These are phyloP conservation scores for Agrostemma githago DNA, from an alignment of 148 eudicot genomes.

Conservation along the genomic window DNA sequence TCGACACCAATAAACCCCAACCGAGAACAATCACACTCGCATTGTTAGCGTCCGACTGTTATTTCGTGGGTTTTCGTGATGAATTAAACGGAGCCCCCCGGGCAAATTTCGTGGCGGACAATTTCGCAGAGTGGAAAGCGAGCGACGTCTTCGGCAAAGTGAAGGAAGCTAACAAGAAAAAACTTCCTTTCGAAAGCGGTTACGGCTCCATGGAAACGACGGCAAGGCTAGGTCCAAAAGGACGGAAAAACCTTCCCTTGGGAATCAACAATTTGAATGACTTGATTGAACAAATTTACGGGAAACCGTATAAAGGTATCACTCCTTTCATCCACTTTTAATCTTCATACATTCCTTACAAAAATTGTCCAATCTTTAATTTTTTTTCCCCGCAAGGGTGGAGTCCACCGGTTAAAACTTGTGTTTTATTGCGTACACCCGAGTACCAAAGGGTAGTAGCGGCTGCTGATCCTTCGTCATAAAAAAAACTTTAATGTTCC, in stretches of 20 bases:
- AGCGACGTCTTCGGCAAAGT: neutral
- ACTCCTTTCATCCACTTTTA: too few species aligned
- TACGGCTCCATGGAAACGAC: neutral
- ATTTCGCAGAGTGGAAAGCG: neutral
- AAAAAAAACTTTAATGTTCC: too few species aligned
- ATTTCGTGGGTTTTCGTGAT: neutral
- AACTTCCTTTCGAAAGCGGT: neutral
- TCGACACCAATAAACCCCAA: neutral
- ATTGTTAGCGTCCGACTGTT: neutral
- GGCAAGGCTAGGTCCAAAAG: neutral
- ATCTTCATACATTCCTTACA: too few species aligned
- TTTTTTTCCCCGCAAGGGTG: too few species aligned
- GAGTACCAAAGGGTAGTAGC: too few species aligned
- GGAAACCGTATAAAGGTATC: neutral
- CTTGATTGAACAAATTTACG: neutral
- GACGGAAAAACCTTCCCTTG: neutral
- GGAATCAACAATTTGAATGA: neutral
- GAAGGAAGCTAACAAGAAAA: neutral
- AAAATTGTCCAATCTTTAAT: too few species aligned
- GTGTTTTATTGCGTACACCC: too few species aligned
- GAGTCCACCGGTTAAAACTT: too few species aligned
- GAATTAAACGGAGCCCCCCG: neutral
- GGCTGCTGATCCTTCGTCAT: too few species aligned
- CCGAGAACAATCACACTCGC: neutral
- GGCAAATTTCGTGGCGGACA: neutral